phyloP scores from a whole-genome alignment of 2,329 filamentous ascomycete genomes.

The Bimuria novae-zelandiae region DNA sequence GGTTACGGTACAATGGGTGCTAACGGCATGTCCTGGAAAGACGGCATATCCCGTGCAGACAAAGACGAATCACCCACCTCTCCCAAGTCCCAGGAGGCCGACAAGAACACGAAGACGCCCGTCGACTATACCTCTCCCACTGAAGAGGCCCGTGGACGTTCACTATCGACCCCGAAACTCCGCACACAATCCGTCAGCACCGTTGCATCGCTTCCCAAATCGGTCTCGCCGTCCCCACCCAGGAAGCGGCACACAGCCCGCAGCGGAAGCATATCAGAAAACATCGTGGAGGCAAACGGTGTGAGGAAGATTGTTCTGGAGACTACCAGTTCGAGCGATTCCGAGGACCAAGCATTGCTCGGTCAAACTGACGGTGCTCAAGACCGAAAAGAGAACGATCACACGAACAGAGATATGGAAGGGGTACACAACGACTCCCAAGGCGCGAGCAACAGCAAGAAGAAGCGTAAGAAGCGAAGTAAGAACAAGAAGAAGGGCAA shows the following conservation, averaged over 20 bases:
- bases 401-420: constrained; percentile 9
- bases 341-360: constrained; percentile 28
- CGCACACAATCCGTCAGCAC: constrained; percentile 38
- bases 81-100: constrained; percentile 26
- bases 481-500: constrained; percentile 45
- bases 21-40: constrained; percentile 38
- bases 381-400: constrained; percentile 21
- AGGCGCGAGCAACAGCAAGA: constrained; percentile 34
- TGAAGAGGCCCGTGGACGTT: constrained; percentile 8
- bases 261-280: constrained; percentile 79
- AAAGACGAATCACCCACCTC: constrained; percentile 27
- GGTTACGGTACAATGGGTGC: constrained; percentile 51
- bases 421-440: constrained; percentile 25
- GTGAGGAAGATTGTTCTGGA: constrained; percentile 77
- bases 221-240: constrained; percentile 28
- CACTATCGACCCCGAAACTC: not conserved
- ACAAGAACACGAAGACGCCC: constrained; percentile 22
- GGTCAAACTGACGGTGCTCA: constrained; percentile 27
- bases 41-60: too few relatives aligned
- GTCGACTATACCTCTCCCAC: constrained; percentile 21
- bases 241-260: constrained; percentile 59
- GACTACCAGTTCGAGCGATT: constrained; percentile 62
- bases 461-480: constrained; percentile 45
- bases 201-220: constrained; percentile 38
- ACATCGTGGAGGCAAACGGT: constrained; percentile 73